Base-by-base conservation (phyloP, 139 green algal genomes). In the Asterochloris sp. region DNA sequence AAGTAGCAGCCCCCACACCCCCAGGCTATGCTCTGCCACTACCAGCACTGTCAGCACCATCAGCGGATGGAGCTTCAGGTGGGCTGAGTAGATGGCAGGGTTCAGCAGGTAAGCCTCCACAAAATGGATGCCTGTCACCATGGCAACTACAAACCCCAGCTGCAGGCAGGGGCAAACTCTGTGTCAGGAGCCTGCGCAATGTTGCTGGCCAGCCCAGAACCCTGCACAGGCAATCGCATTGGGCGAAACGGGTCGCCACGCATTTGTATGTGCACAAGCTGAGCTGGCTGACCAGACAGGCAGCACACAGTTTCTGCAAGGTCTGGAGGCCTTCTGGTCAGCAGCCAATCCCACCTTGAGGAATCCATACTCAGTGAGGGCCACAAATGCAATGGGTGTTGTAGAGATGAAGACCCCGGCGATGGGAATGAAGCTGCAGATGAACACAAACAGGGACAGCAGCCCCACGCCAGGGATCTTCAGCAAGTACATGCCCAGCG, bases 21-120 rank as follows among this genome's bases (percentile, higher is more conserved):
- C 95, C 73, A 98, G 76, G 71, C 83, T 92, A 88, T 98, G 95
- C 83, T 95, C 91, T 62, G 91, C 91, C 29, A 95, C 80, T 14
- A 95, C 88, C 38, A 95, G 84, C 61, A 94, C 90, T 13, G 86
- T 81, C n/a, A 95, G 86, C 62, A 93, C 88, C 62, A 98, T 87
- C 47, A 98, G 93, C 19, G 95, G 95, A 88, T 98, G 95, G 76
- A 98, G 91, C 87, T 98, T 96, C 29, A 98, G 88, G 86, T 98
- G 95, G 0, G 94, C 92, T 1, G 91, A 95, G 87, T 98, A 98
- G 86, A 98, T 98, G 77, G 91, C 91, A 4, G 92, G 92, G 83
- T 96, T 96, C 60, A 93, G 85, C 69, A 85, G 87, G 77, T 97
- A 97, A 0, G 93, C 93, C 82, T 97, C 94, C 24, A 97, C 85